Conservation (phyloP, 305 asterid genomes). For the Rubia tinctorum region DNA sequence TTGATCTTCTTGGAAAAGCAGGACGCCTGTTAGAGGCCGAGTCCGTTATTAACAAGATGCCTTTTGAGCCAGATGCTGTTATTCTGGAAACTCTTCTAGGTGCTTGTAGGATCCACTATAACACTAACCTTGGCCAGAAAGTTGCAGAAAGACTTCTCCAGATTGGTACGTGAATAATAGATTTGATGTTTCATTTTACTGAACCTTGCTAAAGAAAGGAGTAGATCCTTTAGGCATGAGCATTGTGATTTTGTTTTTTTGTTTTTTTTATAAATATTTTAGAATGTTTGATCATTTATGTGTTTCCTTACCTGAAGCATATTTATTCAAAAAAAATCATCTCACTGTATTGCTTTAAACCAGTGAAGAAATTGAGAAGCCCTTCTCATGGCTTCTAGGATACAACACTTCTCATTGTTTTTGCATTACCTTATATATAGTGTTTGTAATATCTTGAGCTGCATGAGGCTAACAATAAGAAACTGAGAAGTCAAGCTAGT, state of each 20-base stretch:
- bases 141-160: constrained; percentile 20
- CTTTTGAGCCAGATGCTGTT: constrained; percentile 24
- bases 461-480: neutral
- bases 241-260: neutral
- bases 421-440: neutral
- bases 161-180: constrained; percentile 17
- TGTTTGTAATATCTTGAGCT: neutral
- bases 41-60: constrained; percentile 21
- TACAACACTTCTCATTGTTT: neutral
- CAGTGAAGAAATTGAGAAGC: neutral
- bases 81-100: constrained; percentile 21
- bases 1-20: constrained; percentile 27
- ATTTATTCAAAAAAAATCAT: too few species aligned
- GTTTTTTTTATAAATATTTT: neutral
- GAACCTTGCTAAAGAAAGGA: constrained; percentile 8
- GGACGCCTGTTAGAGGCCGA: constrained; percentile 24
- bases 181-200: constrained; percentile 13
- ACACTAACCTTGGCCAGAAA: constrained; percentile 14
- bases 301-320: neutral
- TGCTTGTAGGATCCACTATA: constrained; percentile 20
- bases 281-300: neutral
- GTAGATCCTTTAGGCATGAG: neutral
- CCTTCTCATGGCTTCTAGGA: neutral
- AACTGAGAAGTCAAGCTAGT: neutral
- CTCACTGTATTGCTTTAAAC: too few species aligned